Percentiles rank a stretch among this genome's conserved stretches.
phyloP scores from a whole-genome alignment of 257 asterid species.

The Linaria vulgaris region DNA sequence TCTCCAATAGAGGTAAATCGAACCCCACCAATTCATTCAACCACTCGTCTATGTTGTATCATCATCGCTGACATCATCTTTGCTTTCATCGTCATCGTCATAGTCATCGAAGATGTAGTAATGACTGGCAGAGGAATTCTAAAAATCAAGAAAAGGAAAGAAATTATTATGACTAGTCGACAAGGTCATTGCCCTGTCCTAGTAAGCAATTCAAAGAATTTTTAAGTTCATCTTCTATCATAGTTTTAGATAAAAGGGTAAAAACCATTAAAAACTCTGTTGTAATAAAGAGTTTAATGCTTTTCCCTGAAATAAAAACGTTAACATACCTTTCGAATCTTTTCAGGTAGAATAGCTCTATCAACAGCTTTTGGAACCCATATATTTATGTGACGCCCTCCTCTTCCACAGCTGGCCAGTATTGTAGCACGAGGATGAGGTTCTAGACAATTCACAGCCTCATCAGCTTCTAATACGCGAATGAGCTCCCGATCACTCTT shows the following conservation, averaged over 20 bases:
- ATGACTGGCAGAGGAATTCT: conserved; percentile 21
- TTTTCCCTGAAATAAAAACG: too few species aligned
- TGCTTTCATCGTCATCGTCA: conserved; percentile 21
- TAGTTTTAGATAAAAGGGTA: not conserved
- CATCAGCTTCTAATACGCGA: conserved; percentile 84
- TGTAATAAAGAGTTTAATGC: too few species aligned
- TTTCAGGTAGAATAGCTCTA: conserved; percentile 62
- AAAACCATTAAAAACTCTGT: too few species aligned
- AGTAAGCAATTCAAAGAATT: conserved; percentile 38
- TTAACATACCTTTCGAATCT: conserved; percentile 60
- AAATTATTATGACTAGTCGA: conserved; percentile 39
- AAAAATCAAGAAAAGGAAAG: conserved; percentile 38
- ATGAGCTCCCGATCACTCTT: conserved; percentile 76
- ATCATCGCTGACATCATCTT: conserved; percentile 10
- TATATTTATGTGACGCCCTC: conserved; percentile 71
- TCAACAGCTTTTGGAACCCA: conserved; percentile 81
- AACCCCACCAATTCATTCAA: conserved; percentile 22
- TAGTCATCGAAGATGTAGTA: conserved; percentile 20
- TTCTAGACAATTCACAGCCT: conserved; percentile 77
- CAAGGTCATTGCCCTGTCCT: too few species aligned
- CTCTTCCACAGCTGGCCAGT: conserved; percentile 84
- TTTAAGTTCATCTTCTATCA: conserved; percentile 31
- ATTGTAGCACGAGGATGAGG: conserved; percentile 76
- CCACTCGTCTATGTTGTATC: conserved; percentile 24
- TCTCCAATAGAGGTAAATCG: conserved; percentile 22